Evolutionary conservation across 2,329 filamentous ascomycete genomes (phyloP).

Genomic region (Fusarium transvaalense): DNA sequence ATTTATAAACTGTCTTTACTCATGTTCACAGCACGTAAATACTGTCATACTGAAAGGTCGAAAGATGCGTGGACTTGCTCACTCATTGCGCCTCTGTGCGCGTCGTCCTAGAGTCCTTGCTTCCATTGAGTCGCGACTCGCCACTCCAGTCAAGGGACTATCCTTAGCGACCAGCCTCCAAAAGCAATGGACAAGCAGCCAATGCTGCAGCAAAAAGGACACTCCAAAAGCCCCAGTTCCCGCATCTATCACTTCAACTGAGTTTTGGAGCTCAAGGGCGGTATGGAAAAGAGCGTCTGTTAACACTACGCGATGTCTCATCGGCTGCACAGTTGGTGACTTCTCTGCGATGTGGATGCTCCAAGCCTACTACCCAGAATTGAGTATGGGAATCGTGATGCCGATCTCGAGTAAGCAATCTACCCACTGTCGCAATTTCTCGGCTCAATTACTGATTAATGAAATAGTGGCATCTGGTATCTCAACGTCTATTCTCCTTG

Average conservation of each 20-base stretch:
- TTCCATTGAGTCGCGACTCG: neutral
- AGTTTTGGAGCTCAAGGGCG: constrained; percentile 52
- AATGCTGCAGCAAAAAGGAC: constrained; percentile 27
- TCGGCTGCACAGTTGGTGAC: constrained; percentile 68
- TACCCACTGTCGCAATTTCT: accelerated
- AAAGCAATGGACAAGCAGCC: constrained; percentile 26
- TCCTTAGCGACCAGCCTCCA: neutral
- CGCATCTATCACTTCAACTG: neutral
- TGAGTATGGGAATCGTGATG: constrained; percentile 65
- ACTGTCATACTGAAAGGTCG: no score
- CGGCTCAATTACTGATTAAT: accelerated
- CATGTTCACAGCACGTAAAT: neutral
- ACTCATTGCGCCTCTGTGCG: neutral
- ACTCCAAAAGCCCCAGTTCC: neutral
- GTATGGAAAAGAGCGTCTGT: constrained; percentile 64
- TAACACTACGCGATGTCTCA: constrained; percentile 67
- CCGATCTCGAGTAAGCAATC: constrained; percentile 63
- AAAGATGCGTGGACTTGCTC: neutral
- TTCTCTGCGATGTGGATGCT: constrained; percentile 68
- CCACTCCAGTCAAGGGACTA: neutral
- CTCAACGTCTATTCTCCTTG: constrained; percentile 63
- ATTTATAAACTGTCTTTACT: neutral
- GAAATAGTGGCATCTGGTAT: constrained; percentile 64
- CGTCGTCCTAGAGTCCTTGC: neutral
- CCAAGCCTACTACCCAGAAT: constrained; percentile 60